phyloP scores from a whole-genome alignment of 2,329 filamentous ascomycete genomes.

The Penicillium sp. region DNA sequence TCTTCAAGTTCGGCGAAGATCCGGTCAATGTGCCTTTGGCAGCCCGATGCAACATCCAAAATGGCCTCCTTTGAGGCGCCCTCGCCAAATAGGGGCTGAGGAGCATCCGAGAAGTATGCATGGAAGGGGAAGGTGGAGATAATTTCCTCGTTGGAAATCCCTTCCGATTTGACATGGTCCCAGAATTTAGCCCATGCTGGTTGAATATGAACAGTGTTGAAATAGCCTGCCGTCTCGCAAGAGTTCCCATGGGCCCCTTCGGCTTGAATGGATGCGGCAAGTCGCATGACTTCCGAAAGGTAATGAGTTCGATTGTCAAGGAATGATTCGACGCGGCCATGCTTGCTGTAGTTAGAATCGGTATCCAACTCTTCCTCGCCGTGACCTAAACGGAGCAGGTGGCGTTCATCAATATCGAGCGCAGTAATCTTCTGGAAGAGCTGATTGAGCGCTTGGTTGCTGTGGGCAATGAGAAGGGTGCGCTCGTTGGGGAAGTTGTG shows the following conservation, averaged over 20 bases:
- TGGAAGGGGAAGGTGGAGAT: conserved; percentile 82
- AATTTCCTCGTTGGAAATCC: conserved; percentile 63
- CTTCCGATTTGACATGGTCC: conserved; percentile 61
- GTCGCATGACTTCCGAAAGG: conserved; percentile 78
- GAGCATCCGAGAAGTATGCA: conserved; percentile 80
- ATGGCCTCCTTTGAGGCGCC: conserved; percentile 66
- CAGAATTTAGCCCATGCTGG: conserved; percentile 87
- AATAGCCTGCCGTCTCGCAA: conserved; percentile 95
- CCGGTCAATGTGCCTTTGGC: conserved; percentile 83
- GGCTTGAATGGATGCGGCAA: conserved; percentile 81
- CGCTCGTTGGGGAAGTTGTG: conserved; percentile 94
- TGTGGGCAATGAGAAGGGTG: conserved; percentile 90
- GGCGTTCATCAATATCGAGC: conserved; percentile 91
- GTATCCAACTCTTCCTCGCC: conserved; percentile 92
- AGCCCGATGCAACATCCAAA: conserved; percentile 77
- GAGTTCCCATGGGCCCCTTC: conserved; percentile 94
- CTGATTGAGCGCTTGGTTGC: conserved; percentile 96
- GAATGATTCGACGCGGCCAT: conserved; percentile 92
- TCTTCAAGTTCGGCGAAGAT: conserved; percentile 92
- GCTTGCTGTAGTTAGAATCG: conserved; percentile 86
- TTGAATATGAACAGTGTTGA: conserved; percentile 86
- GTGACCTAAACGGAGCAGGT: conserved; percentile 87
- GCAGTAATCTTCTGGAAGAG: conserved; percentile 97
- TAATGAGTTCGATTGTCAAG: conserved; percentile 80
- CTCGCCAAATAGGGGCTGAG: conserved; percentile 78